Evolutionary conservation across 176 grass and related monocot genomes (phyloP).

Genomic region (Carex kokanica): DNA sequence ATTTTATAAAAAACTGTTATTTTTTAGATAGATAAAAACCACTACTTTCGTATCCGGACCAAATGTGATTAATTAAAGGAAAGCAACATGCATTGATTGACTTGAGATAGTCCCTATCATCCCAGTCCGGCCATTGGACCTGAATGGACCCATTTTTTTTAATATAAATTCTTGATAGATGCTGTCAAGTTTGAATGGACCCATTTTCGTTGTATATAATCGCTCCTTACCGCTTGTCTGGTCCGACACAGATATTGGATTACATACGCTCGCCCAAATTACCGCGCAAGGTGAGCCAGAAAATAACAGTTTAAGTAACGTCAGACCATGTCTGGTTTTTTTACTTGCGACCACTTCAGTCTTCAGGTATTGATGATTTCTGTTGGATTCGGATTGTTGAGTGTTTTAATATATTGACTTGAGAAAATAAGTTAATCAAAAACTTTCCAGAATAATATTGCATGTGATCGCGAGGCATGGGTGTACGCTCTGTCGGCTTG

Average conservation of each 20-base stretch:
- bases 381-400: not conserved
- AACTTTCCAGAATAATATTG: not conserved
- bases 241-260: too few species aligned
- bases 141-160: not conserved
- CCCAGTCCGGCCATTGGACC: not conserved
- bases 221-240: not conserved
- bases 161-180: too few species aligned
- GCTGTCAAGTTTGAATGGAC: not conserved
- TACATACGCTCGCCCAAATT: too few species aligned
- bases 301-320: too few species aligned
- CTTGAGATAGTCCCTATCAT: constrained; percentile 9
- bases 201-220: not conserved
- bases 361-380: not conserved
- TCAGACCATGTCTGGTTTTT: too few species aligned
- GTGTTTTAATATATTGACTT: not conserved
- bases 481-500: not conserved
- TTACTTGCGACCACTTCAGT: too few species aligned
- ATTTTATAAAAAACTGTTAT: too few species aligned
- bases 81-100: not conserved
- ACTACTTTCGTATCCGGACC: not conserved
- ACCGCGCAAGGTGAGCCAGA: too few species aligned
- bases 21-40: too few species aligned
- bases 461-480: not conserved
- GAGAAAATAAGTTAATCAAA: too few species aligned
- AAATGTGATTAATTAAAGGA: not conserved